These are phyloP conservation scores for Chimonanthus salicifolius DNA, from an alignment of 164 flowering plant species.

Conservation along the genomic window DNA sequence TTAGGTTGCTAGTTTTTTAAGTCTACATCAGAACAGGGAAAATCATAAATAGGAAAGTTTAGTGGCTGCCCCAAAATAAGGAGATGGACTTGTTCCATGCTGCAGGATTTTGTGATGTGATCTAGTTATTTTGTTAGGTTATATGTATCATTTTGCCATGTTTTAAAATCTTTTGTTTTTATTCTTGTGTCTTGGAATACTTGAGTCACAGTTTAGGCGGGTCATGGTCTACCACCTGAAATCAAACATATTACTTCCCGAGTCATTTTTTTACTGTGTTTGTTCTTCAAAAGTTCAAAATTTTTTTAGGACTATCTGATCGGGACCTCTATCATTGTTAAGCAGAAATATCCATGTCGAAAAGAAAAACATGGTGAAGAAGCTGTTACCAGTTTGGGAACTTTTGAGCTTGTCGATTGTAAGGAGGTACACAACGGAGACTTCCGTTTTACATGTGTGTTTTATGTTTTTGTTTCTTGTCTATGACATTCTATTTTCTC, in stretches of 20 bases:
- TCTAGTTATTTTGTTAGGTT: background rate
- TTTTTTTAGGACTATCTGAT: slow-evolving; percentile 28
- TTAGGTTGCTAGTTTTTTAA: no score
- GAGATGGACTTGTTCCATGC: background rate
- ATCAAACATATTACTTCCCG: slow-evolving; percentile 1
- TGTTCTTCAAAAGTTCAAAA: slow-evolving; percentile 2
- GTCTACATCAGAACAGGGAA: no score
- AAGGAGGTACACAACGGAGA: slow-evolving; percentile 43
- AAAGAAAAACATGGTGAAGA: slow-evolving; percentile 33
- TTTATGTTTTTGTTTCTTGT: slow-evolving; percentile 12
- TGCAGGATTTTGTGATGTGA: background rate
- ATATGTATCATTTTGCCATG: background rate
- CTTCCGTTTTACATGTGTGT: slow-evolving; percentile 4
- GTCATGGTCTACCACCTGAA: background rate
- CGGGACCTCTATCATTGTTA: slow-evolving; percentile 29
- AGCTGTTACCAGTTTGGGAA: slow-evolving; percentile 41
- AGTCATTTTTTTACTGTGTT: slow-evolving; percentile 5
- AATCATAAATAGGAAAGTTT: no score
- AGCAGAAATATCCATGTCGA: slow-evolving; percentile 33
- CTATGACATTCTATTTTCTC: background rate
- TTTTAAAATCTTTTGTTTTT: no score
- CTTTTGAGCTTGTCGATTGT: slow-evolving; percentile 45
- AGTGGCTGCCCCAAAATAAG: no score
- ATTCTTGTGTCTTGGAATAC: background rate
- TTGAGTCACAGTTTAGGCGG: background rate